These are phyloP conservation scores for Limonium bicolor DNA, from an alignment of 148 eudicot species.

Conservation along the genomic window DNA sequence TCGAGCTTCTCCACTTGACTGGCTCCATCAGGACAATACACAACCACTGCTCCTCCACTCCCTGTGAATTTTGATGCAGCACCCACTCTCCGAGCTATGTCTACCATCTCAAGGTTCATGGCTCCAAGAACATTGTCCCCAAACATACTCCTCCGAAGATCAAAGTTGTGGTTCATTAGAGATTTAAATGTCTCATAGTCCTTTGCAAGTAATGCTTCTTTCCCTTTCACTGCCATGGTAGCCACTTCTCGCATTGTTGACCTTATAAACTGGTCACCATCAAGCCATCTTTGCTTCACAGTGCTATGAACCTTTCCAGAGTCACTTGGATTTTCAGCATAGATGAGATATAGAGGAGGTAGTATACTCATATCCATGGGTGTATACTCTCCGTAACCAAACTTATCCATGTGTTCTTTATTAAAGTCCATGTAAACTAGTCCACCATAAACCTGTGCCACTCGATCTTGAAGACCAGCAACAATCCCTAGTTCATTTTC, in stretches of 20 bases:
- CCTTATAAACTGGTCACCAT: slow-evolving; percentile 66
- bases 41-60: slow-evolving; percentile 92
- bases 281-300: slow-evolving; percentile 72
- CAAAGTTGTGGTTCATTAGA: slow-evolving; percentile 80
- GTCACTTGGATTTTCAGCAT: slow-evolving; percentile 96
- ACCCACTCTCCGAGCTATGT: slow-evolving; percentile 59
- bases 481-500: slow-evolving; percentile 95
- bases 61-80: slow-evolving; percentile 94
- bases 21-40: slow-evolving; percentile 57
- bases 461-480: slow-evolving; percentile 94
- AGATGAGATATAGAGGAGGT: slow-evolving; percentile 78
- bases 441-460: slow-evolving; percentile 94
- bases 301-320: slow-evolving; percentile 98
- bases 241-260: slow-evolving; percentile 62
- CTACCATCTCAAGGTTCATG: slow-evolving; percentile 77
- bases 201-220: slow-evolving; percentile 38
- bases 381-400: slow-evolving; percentile 62
- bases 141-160: slow-evolving; percentile 63
- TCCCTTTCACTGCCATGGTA: slow-evolving; percentile 56
- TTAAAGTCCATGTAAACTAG: slow-evolving; percentile 87
- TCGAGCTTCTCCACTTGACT: slow-evolving; percentile 43
- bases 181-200: slow-evolving; percentile 50
- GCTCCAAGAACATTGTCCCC: slow-evolving; percentile 79
- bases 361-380: slow-evolving; percentile 61
- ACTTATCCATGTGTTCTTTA: slow-evolving; percentile 52